Base-by-base conservation (phyloP, 225 moss, liverwort and hornwort genomes). In the Neckera pumila region DNA sequence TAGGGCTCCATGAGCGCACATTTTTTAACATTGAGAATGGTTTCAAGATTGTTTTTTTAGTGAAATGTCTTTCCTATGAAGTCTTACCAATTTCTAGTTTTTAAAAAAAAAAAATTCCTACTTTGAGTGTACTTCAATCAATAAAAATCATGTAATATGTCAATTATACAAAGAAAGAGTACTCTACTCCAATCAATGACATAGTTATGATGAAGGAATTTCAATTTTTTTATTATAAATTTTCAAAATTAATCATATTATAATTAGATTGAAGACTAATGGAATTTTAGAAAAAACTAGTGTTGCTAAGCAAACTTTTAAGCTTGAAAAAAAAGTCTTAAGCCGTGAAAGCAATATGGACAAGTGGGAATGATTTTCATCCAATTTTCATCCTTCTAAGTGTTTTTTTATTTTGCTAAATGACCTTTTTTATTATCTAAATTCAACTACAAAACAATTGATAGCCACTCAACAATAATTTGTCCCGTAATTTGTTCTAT, bases 291-390 rank as follows among this genome's bases (percentile, higher is more conserved):
- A 21, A 33, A 7, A 76, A 72, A 33, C 21, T 2, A 33, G 2
- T 2, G 2, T 53, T 53, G 34, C 22, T 14, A 22, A 76, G 5
- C 36, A 53, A 53, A 36, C 20, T 36, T 14, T 9, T 8, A 6
- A 53, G 36, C 0, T 74, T 47, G 1, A 2, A 21, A 53, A 53
- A 45, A 76, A 34, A 34, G n/a, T 36, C 4, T 4, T 23, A 23
- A 2, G 3, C 0, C 0, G 0, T 21, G 5, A 23, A 0, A 23
- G 10, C 4, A 23, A 36, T 3, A n/a, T 16, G 0, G 3, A 57
- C 17, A 78, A 78, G 25, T 2, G 4, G 47, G 3, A 38, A n/a
- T n/a, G 15, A 56, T 25, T n/a, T 36, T 77, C 14, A 54, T 36
- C 10, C 10, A 25, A 56, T 23, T 54, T 77, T 54, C 9, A 56